Conservation (phyloP, 305 asterid genomes). For the Solanum hybrid region DNA sequence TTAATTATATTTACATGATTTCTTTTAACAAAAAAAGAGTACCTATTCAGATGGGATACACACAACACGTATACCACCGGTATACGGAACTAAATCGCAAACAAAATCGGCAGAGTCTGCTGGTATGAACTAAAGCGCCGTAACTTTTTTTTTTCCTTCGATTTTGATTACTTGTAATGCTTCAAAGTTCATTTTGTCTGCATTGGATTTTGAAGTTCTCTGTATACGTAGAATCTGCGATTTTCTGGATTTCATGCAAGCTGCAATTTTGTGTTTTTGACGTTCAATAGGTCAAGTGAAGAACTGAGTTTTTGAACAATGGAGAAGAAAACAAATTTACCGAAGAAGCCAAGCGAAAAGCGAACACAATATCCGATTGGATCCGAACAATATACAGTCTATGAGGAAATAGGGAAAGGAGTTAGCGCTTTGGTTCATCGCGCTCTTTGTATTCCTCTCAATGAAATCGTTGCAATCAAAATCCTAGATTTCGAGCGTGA, state of each 20-base stretch:
- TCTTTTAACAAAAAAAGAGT: neutral
- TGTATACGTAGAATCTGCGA: slow-evolving; percentile 22
- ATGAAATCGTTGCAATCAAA: slow-evolving; percentile 82
- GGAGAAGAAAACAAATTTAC: neutral
- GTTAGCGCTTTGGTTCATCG: slow-evolving; percentile 92
- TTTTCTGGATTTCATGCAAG: slow-evolving; percentile 26
- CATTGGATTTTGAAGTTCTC: neutral
- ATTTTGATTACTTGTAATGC: neutral
- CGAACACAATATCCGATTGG: slow-evolving; percentile 59
- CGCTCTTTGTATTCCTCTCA: slow-evolving; percentile 49
- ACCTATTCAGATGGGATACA: neutral
- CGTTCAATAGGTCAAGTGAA: slow-evolving; percentile 14
- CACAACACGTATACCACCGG: neutral
- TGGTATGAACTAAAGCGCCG: neutral
- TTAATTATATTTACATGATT: neutral
- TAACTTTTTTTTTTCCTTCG: neutral
- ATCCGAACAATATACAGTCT: slow-evolving; percentile 64
- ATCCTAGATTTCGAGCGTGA: slow-evolving; percentile 84
- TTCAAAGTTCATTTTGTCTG: neutral
- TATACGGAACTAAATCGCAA: neutral
- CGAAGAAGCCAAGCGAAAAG: neutral
- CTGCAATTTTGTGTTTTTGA: slow-evolving; percentile 20
- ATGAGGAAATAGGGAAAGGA: slow-evolving; percentile 86
- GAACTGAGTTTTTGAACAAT: neutral
- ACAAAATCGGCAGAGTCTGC: neutral